Base-by-base conservation (phyloP, 1,139 yeast genomes). In the Taphrina deformans region DNA sequence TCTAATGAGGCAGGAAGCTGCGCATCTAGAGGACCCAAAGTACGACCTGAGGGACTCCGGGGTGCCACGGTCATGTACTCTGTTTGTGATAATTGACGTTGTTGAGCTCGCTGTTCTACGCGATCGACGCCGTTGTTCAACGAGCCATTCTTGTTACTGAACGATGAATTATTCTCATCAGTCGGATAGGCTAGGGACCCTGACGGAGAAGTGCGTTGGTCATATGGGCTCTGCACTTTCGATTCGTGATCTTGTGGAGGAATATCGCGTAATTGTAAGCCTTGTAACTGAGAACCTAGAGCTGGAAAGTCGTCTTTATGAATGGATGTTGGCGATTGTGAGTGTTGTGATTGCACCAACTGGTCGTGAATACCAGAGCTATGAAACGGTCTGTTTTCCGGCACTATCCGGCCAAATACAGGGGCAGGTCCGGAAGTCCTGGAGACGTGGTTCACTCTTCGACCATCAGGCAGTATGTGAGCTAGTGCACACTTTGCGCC, bases 401-500 rank as follows among this genome's bases (percentile, higher is more conserved):
- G 63, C 12, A 59, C 63, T 9, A 59, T 59, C 14, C 63, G 48
- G 12, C 56, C 55, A 31, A 48, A 48, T 29, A 58, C 53, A n/a
- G 55, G 55, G 24, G 53, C 21, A 18, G 26, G 46, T 5, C 24
- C 46, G 23, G 48, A 10, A 12, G 40, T 29, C 3, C 56, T 10
- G 4, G 50, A 26, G 10, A 26, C 40, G 24, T 62, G 55, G 21
- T 61, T 62, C 27, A 88, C 87, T 55, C 89, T 78, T n/a, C 91
- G 83, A 0, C 97, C 97, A 73, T 91, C 96, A 0, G 96, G 95
- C 50, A 89, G 77, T 67, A 88, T 83, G 35, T 65, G 67, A n/a
- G 65, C 67, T 27, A 65, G 53, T 1, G 67, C 67, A 21, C 67
- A 65, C 26, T 62, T 61, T 9, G 65, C 55, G 21, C 67, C 67